Evolutionary conservation across 2,329 filamentous ascomycete species (phyloP).

Genomic region (Pseudocercospora fuligena): DNA sequence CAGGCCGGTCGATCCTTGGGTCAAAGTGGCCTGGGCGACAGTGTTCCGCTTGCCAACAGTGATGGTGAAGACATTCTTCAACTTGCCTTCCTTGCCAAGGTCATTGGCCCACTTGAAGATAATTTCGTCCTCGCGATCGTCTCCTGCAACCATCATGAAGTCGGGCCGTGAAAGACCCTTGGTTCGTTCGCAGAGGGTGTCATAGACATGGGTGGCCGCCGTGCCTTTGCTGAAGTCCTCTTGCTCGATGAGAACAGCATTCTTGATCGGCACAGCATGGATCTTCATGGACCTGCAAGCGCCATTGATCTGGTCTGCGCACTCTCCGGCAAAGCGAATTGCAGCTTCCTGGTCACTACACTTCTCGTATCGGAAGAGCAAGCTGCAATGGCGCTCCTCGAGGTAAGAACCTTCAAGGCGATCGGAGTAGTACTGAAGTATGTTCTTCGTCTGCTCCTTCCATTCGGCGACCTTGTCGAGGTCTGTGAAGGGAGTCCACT

Average conservation of each 20-base stretch:
- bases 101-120: constrained; percentile 94
- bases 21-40: constrained; percentile 81
- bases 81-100: constrained; percentile 59
- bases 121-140: constrained; percentile 90
- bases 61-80: constrained; percentile 75
- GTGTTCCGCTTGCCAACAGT: constrained; percentile 87
- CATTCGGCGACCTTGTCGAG: constrained; percentile 71
- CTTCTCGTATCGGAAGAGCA: constrained; percentile 88
- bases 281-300: constrained; percentile 83
- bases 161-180: constrained; percentile 59
- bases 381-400: constrained; percentile 87
- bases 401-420: constrained; percentile 86
- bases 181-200: constrained; percentile 42
- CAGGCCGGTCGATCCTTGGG: constrained; percentile 86
- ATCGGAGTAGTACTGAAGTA: constrained; percentile 87
- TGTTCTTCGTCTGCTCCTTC: constrained; percentile 82
- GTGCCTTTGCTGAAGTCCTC: constrained; percentile 86
- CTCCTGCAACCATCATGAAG: constrained; percentile 87
- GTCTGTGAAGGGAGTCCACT: constrained; percentile 81
- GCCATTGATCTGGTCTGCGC: constrained; percentile 93
- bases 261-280: constrained; percentile 77
- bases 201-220: constrained; percentile 75
- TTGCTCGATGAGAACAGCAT: constrained; percentile 82
- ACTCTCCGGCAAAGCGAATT: constrained; percentile 81
- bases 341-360: constrained; percentile 78